These are phyloP conservation scores for Phlebiopsis gigantea DNA, from an alignment of 768 basidiomycete species.

Conservation along the genomic window DNA sequence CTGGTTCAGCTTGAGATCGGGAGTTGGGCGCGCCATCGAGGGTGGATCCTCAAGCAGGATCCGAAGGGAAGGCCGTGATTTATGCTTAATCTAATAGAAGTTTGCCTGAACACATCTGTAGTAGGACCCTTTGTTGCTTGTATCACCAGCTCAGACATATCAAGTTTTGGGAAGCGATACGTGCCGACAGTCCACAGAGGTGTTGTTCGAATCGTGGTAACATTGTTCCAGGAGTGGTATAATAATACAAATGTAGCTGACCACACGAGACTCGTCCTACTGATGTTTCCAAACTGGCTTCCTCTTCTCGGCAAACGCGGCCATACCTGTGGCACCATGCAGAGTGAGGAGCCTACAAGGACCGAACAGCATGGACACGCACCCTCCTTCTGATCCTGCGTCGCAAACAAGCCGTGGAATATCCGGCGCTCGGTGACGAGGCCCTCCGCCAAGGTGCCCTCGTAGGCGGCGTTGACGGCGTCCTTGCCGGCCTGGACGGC, in stretches of 20 bases:
- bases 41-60: constrained; percentile 26
- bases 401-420: constrained; percentile 91
- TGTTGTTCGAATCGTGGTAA: no score
- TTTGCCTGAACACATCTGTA: no score
- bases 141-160: background rate
- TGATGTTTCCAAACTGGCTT: constrained; percentile 76
- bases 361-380: constrained; percentile 28
- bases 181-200: no score
- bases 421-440: constrained; percentile 81
- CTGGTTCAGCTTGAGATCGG: constrained; percentile 35
- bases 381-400: constrained; percentile 95
- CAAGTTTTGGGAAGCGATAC: background rate
- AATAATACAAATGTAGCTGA: background rate
- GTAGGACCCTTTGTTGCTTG: no score
- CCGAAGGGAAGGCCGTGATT: background rate
- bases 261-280: constrained; percentile 15
- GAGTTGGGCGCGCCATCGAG: constrained; percentile 38
- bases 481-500: constrained; percentile 89
- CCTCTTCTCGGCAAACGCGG: constrained; percentile 91
- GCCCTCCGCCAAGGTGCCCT: constrained; percentile 77
- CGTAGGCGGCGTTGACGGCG: constrained; percentile 88
- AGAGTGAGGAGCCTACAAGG: background rate
- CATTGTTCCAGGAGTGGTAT: background rate
- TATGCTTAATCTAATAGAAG: background rate
- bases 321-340: constrained; percentile 62